Conservation (phyloP, 352 stramenopile species). For the Globisporangium abappressorium region DNA sequence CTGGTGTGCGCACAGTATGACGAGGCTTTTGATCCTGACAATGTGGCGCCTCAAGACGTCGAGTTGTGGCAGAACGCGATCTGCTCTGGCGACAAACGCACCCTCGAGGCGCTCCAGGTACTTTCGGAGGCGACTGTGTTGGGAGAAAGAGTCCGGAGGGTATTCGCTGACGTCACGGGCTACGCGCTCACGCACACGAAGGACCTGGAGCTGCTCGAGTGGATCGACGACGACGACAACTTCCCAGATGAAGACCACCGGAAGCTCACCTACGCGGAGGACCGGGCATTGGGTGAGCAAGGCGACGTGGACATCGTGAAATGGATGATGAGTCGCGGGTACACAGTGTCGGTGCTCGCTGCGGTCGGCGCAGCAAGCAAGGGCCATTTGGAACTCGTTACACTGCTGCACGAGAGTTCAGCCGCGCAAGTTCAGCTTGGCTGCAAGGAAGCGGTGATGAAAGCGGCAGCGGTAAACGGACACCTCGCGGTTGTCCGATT, state of each 20-base stretch:
- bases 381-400: slow-evolving; percentile 30
- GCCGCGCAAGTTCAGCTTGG: no score
- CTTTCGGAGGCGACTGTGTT: neutral
- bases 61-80: neutral
- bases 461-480: neutral
- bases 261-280: neutral
- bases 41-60: no score
- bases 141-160: neutral
- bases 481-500: slow-evolving; percentile 3
- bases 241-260: neutral
- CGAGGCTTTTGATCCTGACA: no score
- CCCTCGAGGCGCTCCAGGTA: slow-evolving; percentile 3
- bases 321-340: neutral
- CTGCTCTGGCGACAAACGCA: neutral
- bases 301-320: neutral
- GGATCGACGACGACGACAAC: neutral
- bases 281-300: neutral
- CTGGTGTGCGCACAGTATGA: neutral
- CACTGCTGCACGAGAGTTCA: slow-evolving; percentile 25
- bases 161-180: neutral
- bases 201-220: slow-evolving; percentile 7
- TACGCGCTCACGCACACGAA: neutral
- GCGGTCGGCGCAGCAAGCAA: neutral
- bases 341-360: neutral
- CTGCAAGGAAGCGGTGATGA: slow-evolving; percentile 12